A percentile compares a stretch with the other conserved stretches of the same genome.
Evolutionary conservation across 176 grass and related monocot genomes (phyloP).

Genomic region (Lolium rigidum): DNA sequence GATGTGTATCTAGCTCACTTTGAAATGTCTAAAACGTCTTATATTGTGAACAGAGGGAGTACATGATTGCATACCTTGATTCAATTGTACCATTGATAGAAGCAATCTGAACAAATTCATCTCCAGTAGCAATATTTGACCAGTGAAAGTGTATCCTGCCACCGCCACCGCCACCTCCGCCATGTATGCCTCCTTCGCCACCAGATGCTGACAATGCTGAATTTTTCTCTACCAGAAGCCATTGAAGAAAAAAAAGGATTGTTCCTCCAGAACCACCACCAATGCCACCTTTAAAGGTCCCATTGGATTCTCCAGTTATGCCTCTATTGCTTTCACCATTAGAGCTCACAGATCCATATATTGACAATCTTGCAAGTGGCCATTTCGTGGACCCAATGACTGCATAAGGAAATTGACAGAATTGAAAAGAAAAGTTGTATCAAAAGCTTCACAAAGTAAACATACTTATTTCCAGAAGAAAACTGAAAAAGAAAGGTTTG

Average conservation of each 20-base stretch:
- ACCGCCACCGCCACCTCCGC: constrained; percentile 87
- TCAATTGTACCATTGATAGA: constrained; percentile 78
- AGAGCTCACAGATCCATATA: constrained; percentile 72
- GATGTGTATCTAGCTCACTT: too few relatives aligned
- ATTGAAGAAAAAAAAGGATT: constrained; percentile 90
- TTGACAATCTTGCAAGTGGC: constrained; percentile 81
- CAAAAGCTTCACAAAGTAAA: constrained; percentile 33
- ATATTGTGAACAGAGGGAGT: too few relatives aligned
- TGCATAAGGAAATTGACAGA: constrained; percentile 42
- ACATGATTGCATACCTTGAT: constrained; percentile 68
- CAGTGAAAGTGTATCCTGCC: constrained; percentile 97
- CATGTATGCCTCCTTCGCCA: constrained; percentile 74
- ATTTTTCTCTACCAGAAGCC: constrained; percentile 68
- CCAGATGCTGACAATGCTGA: constrained; percentile 86
- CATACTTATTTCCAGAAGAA: constrained; percentile 24
- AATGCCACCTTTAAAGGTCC: constrained; percentile 71
- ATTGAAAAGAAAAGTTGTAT: constrained; percentile 20
- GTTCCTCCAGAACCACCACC: constrained; percentile 96
- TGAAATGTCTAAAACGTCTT: too few relatives aligned
- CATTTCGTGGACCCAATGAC: constrained; percentile 97
- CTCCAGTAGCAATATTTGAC: constrained; percentile 91
- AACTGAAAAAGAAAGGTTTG: constrained; percentile 5
- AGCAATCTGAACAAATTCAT: constrained; percentile 97
- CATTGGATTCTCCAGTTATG: constrained; percentile 53
- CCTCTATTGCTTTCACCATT: constrained; percentile 71